phyloP scores from a whole-genome alignment of 352 stramenopile genomes.

The Globisporangium apiculatum region DNA sequence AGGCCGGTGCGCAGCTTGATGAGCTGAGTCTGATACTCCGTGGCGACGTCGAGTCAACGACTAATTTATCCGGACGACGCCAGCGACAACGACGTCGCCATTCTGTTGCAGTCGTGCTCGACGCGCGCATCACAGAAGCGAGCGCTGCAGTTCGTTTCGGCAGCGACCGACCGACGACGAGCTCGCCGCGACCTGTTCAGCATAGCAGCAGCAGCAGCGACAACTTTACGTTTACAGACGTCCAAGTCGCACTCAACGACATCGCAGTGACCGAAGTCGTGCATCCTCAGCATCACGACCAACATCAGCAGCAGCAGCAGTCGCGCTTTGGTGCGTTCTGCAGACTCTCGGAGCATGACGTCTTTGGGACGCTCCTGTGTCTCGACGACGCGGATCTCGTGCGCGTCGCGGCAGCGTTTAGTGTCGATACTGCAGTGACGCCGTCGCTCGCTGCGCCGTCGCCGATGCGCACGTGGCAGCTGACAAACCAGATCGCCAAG shows the following conservation, averaged over 20 bases:
- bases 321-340: slow-evolving; percentile 33
- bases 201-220: not conserved
- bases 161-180: slow-evolving; percentile 32
- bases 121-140: slow-evolving; percentile 11
- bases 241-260: slow-evolving; percentile 31
- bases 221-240: slow-evolving; percentile 23
- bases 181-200: not conserved
- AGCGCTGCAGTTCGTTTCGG: slow-evolving; percentile 25
- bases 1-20: slow-evolving; percentile 25
- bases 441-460: slow-evolving; percentile 13
- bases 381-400: slow-evolving; percentile 32
- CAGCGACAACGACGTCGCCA: not conserved
- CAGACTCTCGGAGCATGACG: slow-evolving; percentile 24
- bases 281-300: slow-evolving; percentile 2
- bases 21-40: slow-evolving; percentile 12
- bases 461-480: slow-evolving; percentile 46
- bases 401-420: slow-evolving; percentile 18
- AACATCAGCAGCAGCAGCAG: slow-evolving; percentile 2
- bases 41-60: slow-evolving; percentile 7
- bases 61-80: not conserved
- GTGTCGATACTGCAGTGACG: not conserved
- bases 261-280: slow-evolving; percentile 27
- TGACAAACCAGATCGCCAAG: slow-evolving; percentile 39
- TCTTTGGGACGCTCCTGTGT: slow-evolving; percentile 45
- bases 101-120: slow-evolving; percentile 3